phyloP scores from a whole-genome alignment of 345 rosid species.

The Eucalyptus globulus region DNA sequence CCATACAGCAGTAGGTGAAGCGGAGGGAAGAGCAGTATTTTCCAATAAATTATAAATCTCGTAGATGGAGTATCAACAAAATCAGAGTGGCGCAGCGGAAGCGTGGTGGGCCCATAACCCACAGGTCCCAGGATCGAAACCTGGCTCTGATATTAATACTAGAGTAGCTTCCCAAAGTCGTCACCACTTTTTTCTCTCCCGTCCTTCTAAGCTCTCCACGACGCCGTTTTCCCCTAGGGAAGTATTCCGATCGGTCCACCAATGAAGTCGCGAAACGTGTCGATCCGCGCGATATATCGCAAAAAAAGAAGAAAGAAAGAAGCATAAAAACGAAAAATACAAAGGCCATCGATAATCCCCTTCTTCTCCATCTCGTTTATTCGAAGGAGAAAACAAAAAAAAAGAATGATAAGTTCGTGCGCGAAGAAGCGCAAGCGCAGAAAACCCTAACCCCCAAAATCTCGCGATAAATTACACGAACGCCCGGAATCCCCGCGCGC shows the following conservation, averaged over 20 bases:
- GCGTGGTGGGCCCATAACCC: conserved; percentile 84
- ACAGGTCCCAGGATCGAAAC: conserved; percentile 79
- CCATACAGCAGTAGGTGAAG: fast-evolving
- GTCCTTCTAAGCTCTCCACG: neutral
- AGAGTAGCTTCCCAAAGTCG: neutral
- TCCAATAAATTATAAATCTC: fast-evolving
- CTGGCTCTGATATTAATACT: conserved; percentile 24
- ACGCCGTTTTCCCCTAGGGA: neutral
- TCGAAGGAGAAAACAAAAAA: neutral
- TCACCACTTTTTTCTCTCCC: neutral
- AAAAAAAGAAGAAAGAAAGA: neutral
- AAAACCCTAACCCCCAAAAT: neutral
- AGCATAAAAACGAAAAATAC: neutral
- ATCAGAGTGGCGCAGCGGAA: conserved; percentile 89
- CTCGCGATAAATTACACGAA: neutral
- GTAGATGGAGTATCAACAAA: fast-evolving
- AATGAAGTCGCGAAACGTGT: neutral
- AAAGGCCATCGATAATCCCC: neutral
- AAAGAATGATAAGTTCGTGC: neutral
- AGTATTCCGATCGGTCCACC: neutral
- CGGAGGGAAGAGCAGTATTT: neutral
- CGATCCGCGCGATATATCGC: neutral
- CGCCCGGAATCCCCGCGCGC: neutral
- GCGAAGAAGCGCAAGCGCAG: neutral
- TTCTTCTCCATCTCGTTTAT: neutral